These are phyloP conservation scores for Xenosphaeropsis pyriputrescens DNA, from an alignment of 2,329 filamentous ascomycete genomes.

Conservation along the genomic window DNA sequence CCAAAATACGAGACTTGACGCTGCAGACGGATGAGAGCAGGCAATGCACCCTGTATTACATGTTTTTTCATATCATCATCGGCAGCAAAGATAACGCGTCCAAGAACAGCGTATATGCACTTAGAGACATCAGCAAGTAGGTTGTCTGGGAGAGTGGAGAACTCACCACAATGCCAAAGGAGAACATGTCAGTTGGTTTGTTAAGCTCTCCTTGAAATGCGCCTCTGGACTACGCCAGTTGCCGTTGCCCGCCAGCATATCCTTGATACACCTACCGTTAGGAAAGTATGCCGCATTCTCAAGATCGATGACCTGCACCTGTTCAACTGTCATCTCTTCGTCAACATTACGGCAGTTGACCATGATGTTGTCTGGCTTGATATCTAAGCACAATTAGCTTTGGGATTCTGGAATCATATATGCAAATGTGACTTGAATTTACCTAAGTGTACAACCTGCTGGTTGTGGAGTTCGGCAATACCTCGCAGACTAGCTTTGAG, in stretches of 20 bases:
- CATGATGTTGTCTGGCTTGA: conserved; percentile 4
- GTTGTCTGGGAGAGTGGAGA: background rate
- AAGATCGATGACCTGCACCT: conserved; percentile 3
- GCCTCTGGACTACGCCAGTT: conserved; percentile 4
- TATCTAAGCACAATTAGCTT: conserved; percentile 1
- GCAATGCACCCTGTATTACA: conserved; percentile 5
- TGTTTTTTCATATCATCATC: conserved; percentile 4
- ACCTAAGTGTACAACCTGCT: conserved; percentile 2
- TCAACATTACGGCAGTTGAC: too few relatives aligned
- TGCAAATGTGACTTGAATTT: conserved; percentile 1
- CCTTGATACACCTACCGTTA: conserved; percentile 10
- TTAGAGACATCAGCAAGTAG: conserved; percentile 1
- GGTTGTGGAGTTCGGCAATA: conserved; percentile 3
- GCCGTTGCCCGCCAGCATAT: conserved; percentile 4
- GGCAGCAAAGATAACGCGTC: conserved; percentile 3
- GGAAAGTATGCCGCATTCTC: conserved; percentile 20
- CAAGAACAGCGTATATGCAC: conserved; percentile 4
- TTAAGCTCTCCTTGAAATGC: conserved; percentile 4
- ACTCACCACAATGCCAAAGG: conserved; percentile 3
- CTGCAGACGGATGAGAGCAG: conserved; percentile 11
- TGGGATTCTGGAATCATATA: background rate
- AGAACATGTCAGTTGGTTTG: conserved; percentile 4
- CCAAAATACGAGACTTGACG: conserved; percentile 4
- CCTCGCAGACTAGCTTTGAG: conserved; percentile 2
- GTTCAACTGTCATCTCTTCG: conserved; percentile 1